Percentiles rank a stretch among this genome's conserved stretches.
These are phyloP conservation scores for Chlorella sp. DNA, from an alignment of 139 green algal genomes.

Conservation along the genomic window DNA sequence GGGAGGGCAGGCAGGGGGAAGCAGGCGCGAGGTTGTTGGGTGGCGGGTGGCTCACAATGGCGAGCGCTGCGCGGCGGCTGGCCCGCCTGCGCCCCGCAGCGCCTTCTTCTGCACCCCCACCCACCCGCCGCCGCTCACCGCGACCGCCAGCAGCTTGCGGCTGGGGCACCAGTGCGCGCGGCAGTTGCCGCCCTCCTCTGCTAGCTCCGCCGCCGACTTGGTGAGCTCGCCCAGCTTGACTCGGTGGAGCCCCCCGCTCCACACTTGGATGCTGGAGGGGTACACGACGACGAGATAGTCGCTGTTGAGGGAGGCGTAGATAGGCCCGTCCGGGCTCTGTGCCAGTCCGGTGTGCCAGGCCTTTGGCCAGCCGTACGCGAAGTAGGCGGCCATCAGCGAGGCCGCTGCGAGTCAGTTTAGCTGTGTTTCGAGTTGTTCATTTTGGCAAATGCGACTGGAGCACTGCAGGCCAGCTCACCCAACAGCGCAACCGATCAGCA, in stretches of 20 bases:
- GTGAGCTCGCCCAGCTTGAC: constrained; percentile 55
- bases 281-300: constrained; percentile 62
- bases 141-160: constrained; percentile 56
- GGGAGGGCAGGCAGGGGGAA: background rate
- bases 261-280: constrained; percentile 56
- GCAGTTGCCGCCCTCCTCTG: constrained; percentile 60
- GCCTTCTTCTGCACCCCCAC: background rate
- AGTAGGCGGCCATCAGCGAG: too few relatives aligned
- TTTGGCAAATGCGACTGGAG: too few relatives aligned
- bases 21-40: too few relatives aligned
- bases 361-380: constrained; percentile 51
- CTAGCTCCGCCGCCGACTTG: constrained; percentile 35
- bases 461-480: too few relatives aligned
- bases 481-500: too few relatives aligned
- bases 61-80: too few relatives aligned
- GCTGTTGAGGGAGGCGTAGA: background rate
- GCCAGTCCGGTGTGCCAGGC: background rate
- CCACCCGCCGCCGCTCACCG: constrained; percentile 49
- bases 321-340: background rate
- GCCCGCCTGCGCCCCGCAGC: too few relatives aligned
- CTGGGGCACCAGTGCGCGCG: constrained; percentile 61
- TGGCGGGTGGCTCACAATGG: too few relatives aligned
- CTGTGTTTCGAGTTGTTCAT: too few relatives aligned
- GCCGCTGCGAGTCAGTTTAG: too few relatives aligned
- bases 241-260: constrained; percentile 58